These are phyloP conservation scores for Cladosporium sp. DNA, from an alignment of 2,329 filamentous ascomycete species.

Conservation along the genomic window DNA sequence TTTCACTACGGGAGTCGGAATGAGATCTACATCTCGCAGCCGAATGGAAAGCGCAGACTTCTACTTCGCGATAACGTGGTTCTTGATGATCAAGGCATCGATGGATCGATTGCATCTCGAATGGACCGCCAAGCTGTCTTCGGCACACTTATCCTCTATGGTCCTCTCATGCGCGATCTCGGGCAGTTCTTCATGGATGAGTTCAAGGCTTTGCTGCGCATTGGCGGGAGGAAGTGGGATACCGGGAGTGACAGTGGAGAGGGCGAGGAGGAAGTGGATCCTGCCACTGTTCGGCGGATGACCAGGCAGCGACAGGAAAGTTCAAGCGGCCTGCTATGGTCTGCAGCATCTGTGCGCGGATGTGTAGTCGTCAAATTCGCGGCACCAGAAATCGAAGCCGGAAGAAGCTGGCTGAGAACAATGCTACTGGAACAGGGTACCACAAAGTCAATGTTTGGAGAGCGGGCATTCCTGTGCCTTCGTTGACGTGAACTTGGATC, in stretches of 20 bases:
- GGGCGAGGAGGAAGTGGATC: constrained; percentile 40
- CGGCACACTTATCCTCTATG: constrained; percentile 79
- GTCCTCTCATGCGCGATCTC: constrained; percentile 61
- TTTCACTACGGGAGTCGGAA: constrained; percentile 75
- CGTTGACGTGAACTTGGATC: no score
- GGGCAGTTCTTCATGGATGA: constrained; percentile 72
- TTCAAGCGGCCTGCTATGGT: constrained; percentile 66
- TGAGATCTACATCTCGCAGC: constrained; percentile 64
- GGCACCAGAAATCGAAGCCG: constrained; percentile 73
- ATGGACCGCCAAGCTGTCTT: constrained; percentile 75
- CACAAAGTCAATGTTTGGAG: constrained; percentile 67
- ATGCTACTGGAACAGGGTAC: constrained; percentile 74
- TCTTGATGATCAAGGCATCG: constrained; percentile 44
- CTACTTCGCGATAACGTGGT: constrained; percentile 82
- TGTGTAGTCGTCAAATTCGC: constrained; percentile 92
- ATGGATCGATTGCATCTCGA: constrained; percentile 39
- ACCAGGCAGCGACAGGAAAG: constrained; percentile 53
- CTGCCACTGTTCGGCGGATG: constrained; percentile 30
- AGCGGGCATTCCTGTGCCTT: constrained; percentile 74
- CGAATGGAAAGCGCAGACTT: constrained; percentile 48
- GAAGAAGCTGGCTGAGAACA: constrained; percentile 69
- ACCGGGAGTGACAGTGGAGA: constrained; percentile 30
- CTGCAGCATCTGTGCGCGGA: constrained; percentile 70
- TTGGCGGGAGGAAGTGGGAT: constrained; percentile 75
- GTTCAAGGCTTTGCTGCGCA: constrained; percentile 71